phyloP scores from a whole-genome alignment of 257 asterid species.

The Perilla frutescens region DNA sequence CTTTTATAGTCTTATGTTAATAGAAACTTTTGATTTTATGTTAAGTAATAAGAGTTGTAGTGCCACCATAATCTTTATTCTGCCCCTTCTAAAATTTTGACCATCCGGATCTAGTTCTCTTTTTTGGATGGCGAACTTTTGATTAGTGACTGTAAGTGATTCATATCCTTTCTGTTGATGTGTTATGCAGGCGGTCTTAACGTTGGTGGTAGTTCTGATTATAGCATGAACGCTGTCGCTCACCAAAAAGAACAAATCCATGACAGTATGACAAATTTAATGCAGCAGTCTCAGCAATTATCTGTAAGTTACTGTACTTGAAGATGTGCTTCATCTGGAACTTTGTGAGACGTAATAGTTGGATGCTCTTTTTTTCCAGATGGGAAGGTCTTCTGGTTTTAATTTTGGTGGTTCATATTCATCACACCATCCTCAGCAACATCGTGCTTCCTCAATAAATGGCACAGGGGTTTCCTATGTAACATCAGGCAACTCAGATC shows the following conservation, averaged over 20 bases:
- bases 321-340: conserved; percentile 26
- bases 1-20: conserved; percentile 8
- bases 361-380: conserved; percentile 48
- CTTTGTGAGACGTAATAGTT: conserved; percentile 34
- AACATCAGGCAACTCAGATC: conserved; percentile 71
- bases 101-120: neutral
- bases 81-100: too few relatives aligned
- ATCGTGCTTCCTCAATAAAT: conserved; percentile 70
- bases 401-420: conserved; percentile 74
- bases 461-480: conserved; percentile 68
- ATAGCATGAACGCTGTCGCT: conserved; percentile 55
- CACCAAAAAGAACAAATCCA: conserved; percentile 84
- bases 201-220: conserved; percentile 67
- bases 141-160: neutral
- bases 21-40: neutral
- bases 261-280: conserved; percentile 64
- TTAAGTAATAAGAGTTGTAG: neutral
- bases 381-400: conserved; percentile 82
- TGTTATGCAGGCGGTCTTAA: conserved; percentile 46
- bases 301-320: conserved; percentile 57
- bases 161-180: conserved; percentile 18
- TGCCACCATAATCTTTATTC: neutral
- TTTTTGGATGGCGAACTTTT: conserved; percentile 5
- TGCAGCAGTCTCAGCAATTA: conserved; percentile 85
- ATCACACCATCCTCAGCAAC: conserved; percentile 82